These are phyloP conservation scores for Pestalotiopsis sp. DNA, from an alignment of 2,329 filamentous ascomycete species.

Conservation along the genomic window DNA sequence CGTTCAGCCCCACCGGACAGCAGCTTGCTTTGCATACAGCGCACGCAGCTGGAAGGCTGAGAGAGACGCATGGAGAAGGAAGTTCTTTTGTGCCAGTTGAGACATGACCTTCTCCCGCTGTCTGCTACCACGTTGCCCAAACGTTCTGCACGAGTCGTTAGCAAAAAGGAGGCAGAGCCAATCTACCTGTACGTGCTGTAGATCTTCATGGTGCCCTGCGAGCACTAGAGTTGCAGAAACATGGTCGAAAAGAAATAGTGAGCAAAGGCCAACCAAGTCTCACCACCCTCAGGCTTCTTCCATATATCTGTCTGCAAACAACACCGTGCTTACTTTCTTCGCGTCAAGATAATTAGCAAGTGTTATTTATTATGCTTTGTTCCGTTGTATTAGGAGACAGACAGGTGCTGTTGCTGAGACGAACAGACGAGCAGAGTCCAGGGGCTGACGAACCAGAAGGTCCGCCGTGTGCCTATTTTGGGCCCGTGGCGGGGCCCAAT, in stretches of 20 bases:
- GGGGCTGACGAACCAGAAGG: constrained; percentile 2
- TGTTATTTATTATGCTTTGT: not conserved
- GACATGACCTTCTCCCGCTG: not conserved
- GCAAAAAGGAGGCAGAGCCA: not conserved
- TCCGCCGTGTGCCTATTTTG: constrained; percentile 7
- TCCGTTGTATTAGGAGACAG: not conserved
- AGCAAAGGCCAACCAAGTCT: not conserved
- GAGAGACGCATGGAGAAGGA: not conserved
- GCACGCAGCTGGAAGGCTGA: not conserved
- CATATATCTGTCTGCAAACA: not conserved
- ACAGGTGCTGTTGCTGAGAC: not conserved
- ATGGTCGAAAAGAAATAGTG: too few species aligned
- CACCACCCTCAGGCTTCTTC: not conserved
- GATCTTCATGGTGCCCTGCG: not conserved
- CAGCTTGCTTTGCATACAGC: not conserved
- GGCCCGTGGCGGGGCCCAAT: not conserved
- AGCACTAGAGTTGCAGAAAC: too few species aligned
- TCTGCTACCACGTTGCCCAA: not conserved
- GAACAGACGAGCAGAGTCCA: not conserved
- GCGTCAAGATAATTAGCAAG: not conserved
- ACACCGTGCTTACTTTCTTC: not conserved
- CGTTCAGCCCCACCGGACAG: not conserved
- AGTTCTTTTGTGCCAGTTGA: not conserved
- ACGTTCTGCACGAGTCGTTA: not conserved
- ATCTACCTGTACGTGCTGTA: not conserved